Base-by-base conservation (phyloP, 2,329 filamentous ascomycete genomes). In the Penicillium aurantiogriseum region DNA sequence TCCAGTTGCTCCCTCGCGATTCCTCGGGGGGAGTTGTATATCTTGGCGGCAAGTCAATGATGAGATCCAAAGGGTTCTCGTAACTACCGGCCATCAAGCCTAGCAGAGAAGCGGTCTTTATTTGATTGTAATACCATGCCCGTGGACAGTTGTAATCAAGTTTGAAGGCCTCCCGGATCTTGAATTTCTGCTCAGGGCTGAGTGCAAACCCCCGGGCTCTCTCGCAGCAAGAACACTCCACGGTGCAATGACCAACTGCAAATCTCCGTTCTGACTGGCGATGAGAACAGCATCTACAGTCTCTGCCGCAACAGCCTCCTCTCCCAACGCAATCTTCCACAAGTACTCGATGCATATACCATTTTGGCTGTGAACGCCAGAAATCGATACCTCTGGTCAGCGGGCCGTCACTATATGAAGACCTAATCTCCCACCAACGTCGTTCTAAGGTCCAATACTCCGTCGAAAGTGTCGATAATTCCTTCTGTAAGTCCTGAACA, bases 341-440 rank as follows among this genome's bases (percentile, higher is more conserved):
- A 55, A 58, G 44, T 10, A 44, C 36, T 29, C 17, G 23, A 50
- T 58, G 51, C n/a, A 57, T 53, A 5, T 57, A 57, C 55, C 51
- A 58, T 46, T 38, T 48, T 33, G 51, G 51, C 42, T 54, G 39
- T 54, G 51, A 50, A 8, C 56, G 51, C 45, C 51, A 58, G 31
- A 42, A 39, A 23, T 58, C 31, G 25, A 58, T 49, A 17, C 36
- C 56, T 50, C 51, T 59, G 13, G 36, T 33, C 36, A 51, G 27
- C 25, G 25, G 48, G 27, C 48, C 13, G 21, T 39, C 23, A 1
- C 21, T 1, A 50, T 17, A 39, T 3, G 35, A 50, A 50, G 25
- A 39, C 25, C 25, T 50, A 40, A 40, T 50, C n/a, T 50, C 13
- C 36, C 25, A 51, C 48, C 36, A 51, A 31, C 27, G 25, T 27